phyloP scores from a whole-genome alignment of 106 monocot genomes.

The Dendrobium catenatum region DNA sequence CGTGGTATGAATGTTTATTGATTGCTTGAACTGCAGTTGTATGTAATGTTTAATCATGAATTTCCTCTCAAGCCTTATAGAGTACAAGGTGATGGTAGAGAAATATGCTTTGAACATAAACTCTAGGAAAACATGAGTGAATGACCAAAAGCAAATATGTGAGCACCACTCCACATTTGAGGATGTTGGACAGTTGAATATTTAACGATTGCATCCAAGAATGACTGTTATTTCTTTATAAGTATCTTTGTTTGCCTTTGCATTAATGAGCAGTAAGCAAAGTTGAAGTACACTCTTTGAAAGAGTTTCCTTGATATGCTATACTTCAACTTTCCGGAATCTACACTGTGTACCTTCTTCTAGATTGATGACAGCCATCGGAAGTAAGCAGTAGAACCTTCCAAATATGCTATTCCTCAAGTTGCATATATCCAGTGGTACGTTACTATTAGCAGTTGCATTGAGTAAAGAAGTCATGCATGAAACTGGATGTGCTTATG shows the following conservation, averaged over 20 bases:
- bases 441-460: not conserved
- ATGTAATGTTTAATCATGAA: not conserved
- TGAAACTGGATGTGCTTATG: not conserved
- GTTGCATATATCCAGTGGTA: not conserved
- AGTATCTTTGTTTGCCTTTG: not conserved
- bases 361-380: not conserved
- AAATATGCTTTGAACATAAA: too few relatives aligned
- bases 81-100: not conserved
- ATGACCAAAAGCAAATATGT: not conserved
- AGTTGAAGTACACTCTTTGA: not conserved
- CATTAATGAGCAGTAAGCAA: not conserved
- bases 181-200: not conserved
- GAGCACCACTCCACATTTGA: not conserved
- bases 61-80: not conserved
- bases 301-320: not conserved
- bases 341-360: not conserved
- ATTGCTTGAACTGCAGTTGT: not conserved
- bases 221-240: not conserved
- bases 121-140: not conserved
- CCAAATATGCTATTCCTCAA: not conserved
- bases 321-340: not conserved
- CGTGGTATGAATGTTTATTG: not conserved
- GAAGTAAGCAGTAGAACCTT: not conserved
- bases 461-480: not conserved
- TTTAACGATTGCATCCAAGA: not conserved